Conservation (phyloP, 169 alveolate species). For the Toxoplasma gondii region DNA sequence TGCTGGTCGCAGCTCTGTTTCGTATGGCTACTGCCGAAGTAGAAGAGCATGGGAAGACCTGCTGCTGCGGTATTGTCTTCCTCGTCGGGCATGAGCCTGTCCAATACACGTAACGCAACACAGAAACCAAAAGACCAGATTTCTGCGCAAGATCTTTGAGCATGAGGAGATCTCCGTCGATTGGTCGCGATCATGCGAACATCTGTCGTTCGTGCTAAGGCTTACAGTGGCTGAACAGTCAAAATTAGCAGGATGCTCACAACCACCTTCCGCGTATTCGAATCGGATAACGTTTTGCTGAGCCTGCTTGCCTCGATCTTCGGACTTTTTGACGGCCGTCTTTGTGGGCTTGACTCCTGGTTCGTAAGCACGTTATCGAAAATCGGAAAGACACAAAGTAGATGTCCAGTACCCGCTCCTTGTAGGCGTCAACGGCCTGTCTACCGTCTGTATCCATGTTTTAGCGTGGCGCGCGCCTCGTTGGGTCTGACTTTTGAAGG, state of each 20-base stretch:
- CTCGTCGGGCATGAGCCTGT: conserved; percentile 47
- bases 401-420: no score
- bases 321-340: background rate
- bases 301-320: conserved; percentile 74
- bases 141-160: background rate
- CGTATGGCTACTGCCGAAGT: conserved; percentile 71
- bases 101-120: background rate
- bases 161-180: no score
- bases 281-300: conserved; percentile 82
- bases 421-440: no score
- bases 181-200: no score
- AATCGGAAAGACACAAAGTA: background rate
- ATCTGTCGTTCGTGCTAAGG: no score
- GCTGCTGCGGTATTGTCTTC: conserved; percentile 65
- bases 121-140: background rate
- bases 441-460: no score
- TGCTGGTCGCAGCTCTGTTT: background rate
- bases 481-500: no score
- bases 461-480: no score
- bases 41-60: conserved; percentile 79
- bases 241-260: conserved; percentile 80
- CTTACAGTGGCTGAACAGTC: conserved; percentile 78
- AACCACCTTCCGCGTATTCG: conserved; percentile 82
- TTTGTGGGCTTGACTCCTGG: background rate
- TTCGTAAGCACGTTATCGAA: background rate